Conservation (phyloP, 768 basidiomycete species). For the Tricholoma matsutake region DNA sequence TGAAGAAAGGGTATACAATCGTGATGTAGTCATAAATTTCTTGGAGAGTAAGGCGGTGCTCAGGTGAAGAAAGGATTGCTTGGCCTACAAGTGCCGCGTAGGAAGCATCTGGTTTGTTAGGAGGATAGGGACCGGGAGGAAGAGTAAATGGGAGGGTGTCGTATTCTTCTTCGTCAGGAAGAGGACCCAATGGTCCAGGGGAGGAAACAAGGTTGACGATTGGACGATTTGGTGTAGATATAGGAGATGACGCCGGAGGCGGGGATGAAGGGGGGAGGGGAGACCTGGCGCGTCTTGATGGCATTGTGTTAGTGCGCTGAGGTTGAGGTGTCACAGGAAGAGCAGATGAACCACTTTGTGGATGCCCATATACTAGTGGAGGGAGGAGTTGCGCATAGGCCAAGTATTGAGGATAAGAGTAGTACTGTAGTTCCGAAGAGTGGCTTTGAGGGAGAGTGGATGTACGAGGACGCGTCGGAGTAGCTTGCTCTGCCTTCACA, state of each 20-base stretch:
- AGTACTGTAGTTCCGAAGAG: constrained; percentile 26
- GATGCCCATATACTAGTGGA: constrained; percentile 29
- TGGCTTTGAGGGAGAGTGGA: constrained; percentile 24
- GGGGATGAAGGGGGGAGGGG: constrained; percentile 64
- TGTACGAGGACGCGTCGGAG: constrained; percentile 35
- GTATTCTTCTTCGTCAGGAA: constrained; percentile 62
- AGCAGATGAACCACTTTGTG: constrained; percentile 32
- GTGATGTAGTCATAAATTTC: constrained; percentile 98
- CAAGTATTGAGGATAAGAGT: constrained; percentile 39
- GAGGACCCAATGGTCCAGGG: constrained; percentile 71
- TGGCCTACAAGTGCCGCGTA: constrained; percentile 97
- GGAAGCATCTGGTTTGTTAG: constrained; percentile 78
- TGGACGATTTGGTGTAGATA: constrained; percentile 58
- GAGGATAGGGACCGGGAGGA: constrained; percentile 81
- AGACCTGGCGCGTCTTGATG: constrained; percentile 34
- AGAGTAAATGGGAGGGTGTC: constrained; percentile 70
- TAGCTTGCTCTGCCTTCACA: constrained; percentile 44
- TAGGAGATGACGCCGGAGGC: constrained; percentile 52
- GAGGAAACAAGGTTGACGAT: constrained; percentile 80
- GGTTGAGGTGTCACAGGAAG: constrained; percentile 49
- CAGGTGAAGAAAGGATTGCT: constrained; percentile 81
- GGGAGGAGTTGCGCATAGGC: constrained; percentile 23
- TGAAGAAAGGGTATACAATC: constrained; percentile 90
- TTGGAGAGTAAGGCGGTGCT: constrained; percentile 84
- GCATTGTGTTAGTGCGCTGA: constrained; percentile 36